These are phyloP conservation scores for Globisporangium sylvaticum DNA, from an alignment of 352 stramenopile genomes.

Conservation along the genomic window DNA sequence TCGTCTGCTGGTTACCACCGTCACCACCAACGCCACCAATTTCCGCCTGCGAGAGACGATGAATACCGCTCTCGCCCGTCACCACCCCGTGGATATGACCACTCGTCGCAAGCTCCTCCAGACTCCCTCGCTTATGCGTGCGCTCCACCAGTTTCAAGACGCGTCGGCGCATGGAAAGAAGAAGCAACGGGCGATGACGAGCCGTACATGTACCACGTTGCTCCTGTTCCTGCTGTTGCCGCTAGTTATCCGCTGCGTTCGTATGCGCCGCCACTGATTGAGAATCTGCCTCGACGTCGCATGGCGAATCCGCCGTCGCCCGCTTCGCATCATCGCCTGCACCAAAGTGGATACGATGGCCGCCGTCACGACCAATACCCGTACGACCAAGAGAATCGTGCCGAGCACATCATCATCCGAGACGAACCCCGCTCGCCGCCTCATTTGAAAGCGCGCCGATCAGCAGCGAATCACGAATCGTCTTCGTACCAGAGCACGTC, in stretches of 20 bases:
- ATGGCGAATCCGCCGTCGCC: neutral
- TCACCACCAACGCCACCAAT: neutral
- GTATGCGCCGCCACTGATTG: neutral
- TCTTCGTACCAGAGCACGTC: conserved; percentile 14
- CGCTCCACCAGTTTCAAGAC: neutral
- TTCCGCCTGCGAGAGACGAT: neutral
- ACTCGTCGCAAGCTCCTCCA: neutral
- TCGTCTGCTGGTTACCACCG: neutral
- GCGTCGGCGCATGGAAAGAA: neutral
- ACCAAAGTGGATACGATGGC: neutral
- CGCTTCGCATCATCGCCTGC: neutral
- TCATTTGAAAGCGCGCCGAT: neutral
- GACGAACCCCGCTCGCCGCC: neutral
- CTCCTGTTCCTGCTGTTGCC: neutral
- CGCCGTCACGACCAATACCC: neutral
- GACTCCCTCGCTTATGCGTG: neutral
- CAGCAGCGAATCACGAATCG: neutral
- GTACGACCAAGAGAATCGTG: neutral
- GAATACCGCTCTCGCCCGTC: neutral
- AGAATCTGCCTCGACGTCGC: neutral
- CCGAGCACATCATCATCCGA: neutral
- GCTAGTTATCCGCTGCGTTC: neutral
- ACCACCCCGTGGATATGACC: neutral
- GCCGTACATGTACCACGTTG: neutral
- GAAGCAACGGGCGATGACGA: neutral